Percentiles rank a stretch among this genome's conserved stretches.
These are phyloP conservation scores for Colletotrichum musae DNA, from an alignment of 2,329 filamentous ascomycete genomes.

Conservation along the genomic window DNA sequence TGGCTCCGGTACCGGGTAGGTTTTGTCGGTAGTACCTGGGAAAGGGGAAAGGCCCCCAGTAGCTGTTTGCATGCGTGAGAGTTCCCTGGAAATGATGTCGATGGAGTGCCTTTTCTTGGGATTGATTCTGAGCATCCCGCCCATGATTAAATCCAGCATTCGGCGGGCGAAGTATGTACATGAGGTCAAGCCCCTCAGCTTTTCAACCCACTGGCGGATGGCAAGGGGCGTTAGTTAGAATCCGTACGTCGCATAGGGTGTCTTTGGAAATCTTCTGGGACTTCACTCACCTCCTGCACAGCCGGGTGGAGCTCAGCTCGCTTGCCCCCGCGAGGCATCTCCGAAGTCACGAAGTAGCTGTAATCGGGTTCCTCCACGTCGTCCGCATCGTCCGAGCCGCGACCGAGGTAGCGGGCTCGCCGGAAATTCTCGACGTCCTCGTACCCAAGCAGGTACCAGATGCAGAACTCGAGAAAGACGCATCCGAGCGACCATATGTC, in stretches of 20 bases:
- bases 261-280: background rate
- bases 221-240: background rate
- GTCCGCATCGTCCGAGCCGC: background rate
- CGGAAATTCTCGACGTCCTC: background rate
- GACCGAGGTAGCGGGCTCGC: background rate
- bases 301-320: slow-evolving; percentile 9
- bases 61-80: background rate
- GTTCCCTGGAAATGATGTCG: background rate
- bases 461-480: slow-evolving; percentile 46
- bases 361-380: slow-evolving; percentile 10
- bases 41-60: background rate
- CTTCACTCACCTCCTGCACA: background rate
- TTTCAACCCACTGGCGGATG: slow-evolving; percentile 7
- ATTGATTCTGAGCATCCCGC: slow-evolving; percentile 14
- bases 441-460: slow-evolving; percentile 42
- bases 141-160: slow-evolving; percentile 16
- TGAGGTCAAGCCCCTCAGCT: background rate
- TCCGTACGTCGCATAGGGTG: background rate
- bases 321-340: background rate
- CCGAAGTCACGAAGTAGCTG: slow-evolving; percentile 8
- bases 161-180: background rate
- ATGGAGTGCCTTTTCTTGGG: background rate
- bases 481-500: slow-evolving; percentile 49
- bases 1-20: background rate
- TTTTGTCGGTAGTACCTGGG: background rate